Base-by-base conservation (phyloP, 208 protist genomes). In the Trypanosoma melophagium region DNA sequence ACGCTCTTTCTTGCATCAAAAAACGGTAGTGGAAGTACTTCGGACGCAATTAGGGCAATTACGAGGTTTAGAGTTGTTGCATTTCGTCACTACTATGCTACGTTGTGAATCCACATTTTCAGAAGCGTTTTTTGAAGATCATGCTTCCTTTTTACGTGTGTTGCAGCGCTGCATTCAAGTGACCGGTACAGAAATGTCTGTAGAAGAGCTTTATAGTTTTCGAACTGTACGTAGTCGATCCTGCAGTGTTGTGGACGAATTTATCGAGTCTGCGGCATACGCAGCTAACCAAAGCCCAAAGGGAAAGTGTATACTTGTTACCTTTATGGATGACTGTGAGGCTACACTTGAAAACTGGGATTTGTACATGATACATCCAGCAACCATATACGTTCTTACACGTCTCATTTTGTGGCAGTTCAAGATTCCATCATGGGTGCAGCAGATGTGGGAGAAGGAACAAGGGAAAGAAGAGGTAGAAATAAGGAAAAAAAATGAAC, bases 371-470 rank as follows among this genome's bases (percentile, higher is more conserved):
- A 57, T 86, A 7, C 90, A 96, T 76, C 84, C 88, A 14, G 61
- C 90, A 24, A 73, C 69, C 13, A 71, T 96, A 40, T 96, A 96
- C 71, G 87, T 93, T 16, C 25, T 90, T 16, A 74, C 82, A 21
- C 81, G 90, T 0, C 69, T 89, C 38, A 64, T 94, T 19, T 17
- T 85, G 5, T 96, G 90, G 88, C 88, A 94, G 73, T 96, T 93
- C 62, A 83, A 17, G 28, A 71, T 24, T 28, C 49, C 55, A 35
- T 49, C 24, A 31, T 41, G 35, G 53, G 24, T 40, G 28, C 28
- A 35, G 5, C 28, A 35, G 5, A 35, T 35, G 5, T 1, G 28
- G 28, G 28, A 35, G 28, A 35, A 35, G 28, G 28, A 35, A 35
- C 28, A 35, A 35, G 5, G 28, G 28, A 5, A 35, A 35, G 28